Base-by-base conservation (phyloP, 441 rosid genomes). In the Geranium incanum region DNA sequence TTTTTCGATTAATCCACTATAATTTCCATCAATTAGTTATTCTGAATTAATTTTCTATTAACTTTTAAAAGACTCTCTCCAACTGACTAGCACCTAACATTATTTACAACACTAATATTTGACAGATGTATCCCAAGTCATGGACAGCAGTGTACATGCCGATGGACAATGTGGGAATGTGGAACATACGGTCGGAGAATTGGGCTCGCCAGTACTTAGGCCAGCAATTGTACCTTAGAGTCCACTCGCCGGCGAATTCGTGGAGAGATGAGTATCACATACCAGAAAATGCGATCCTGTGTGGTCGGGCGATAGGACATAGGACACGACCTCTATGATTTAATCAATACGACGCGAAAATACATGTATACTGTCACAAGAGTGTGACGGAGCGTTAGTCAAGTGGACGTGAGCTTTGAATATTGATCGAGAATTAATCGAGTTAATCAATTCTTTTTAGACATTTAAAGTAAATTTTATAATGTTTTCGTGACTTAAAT, bases 151-250 rank as follows among this genome's bases (percentile, higher is more conserved):
- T 88, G 2, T 88, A 88, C 72, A 76, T 88, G 36, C 77, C 85
- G 19, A 75, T 88, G 33, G 93, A 86, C 73, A 88, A 86, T 70
- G 88, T 85, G 45, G 93, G 93, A 63, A 86, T 88, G 86, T 88
- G 93, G 93, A 88, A 88, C 74, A 55, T 88, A 72, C 83, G 93
- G 48, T 79, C 81, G 5, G 85, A 88, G 76, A 79, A 71, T 6
- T 88, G 93, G 93, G 87, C 88, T 0, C 78, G 93, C 65, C 93
- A 86, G 59, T 88, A 88, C 76, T 81, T 88, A 1, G 93, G 90
- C 7, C 90, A 86, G 69, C 93, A 86, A n/a, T 85, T 88, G 60
- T 86, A 88, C 59, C 64, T 88, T 63, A 50, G 89, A 73, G 93
- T 88, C 8, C 75, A 81, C 19, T 59, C 90, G 5, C 76, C 86